Evolutionary conservation across 306 rosid species (phyloP).

Genomic region (Sophora flavescens): DNA sequence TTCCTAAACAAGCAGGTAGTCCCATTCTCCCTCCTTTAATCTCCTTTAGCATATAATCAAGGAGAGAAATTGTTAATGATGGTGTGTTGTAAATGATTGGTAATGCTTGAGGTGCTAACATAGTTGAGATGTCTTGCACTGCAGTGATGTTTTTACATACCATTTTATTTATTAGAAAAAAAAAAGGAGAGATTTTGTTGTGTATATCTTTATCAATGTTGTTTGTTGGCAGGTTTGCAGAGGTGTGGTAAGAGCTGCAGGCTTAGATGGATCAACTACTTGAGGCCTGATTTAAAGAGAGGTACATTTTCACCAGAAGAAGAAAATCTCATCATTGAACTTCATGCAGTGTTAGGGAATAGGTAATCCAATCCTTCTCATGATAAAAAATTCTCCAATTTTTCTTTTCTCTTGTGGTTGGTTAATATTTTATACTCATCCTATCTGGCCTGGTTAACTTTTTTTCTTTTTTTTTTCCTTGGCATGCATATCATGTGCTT

Average conservation of each 20-base stretch:
- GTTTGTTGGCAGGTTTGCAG: conserved; percentile 57
- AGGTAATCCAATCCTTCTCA: conserved; percentile 47
- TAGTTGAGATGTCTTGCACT: too few species aligned
- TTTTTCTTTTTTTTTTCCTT: not conserved
- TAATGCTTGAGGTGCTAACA: too few species aligned
- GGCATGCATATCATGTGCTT: conserved; percentile 29
- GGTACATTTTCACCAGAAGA: conserved; percentile 69
- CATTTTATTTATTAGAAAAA: too few species aligned
- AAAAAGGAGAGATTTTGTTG: too few species aligned
- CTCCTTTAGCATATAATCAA: not conserved
- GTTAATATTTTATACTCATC: not conserved
- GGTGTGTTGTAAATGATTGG: not conserved
- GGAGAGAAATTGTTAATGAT: not conserved
- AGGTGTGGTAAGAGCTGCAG: conserved; percentile 79
- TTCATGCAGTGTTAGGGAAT: conserved; percentile 65
- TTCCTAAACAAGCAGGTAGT: conserved; percentile 72
- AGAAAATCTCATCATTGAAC: conserved; percentile 62
- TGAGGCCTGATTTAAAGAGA: conserved; percentile 75
- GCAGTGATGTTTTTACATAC: too few species aligned
- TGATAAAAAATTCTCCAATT: not conserved
- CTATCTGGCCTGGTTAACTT: not conserved
- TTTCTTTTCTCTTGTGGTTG: not conserved
- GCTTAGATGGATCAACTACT: conserved; percentile 71
- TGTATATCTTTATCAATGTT: conserved; percentile 24
- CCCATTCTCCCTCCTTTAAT: conserved; percentile 13